These are phyloP conservation scores for Naumovozyma castellii DNA, from an alignment of 805 yeast species.

Conservation along the genomic window DNA sequence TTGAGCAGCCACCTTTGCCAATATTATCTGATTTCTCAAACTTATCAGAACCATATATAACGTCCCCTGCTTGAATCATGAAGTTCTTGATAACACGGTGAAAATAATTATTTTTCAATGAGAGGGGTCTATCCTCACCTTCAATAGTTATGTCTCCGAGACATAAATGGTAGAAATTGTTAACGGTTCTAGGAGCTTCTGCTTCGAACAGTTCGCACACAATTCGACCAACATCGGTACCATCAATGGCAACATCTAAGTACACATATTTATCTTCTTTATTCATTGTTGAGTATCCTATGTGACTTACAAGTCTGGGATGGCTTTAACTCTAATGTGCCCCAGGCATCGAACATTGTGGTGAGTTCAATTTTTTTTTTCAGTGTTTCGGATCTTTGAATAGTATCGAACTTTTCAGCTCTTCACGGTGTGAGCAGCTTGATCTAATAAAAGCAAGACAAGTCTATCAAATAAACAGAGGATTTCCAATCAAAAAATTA, in stretches of 20 bases:
- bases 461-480: background rate
- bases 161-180: constrained; percentile 44
- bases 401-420: no score
- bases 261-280: constrained; percentile 20
- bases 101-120: constrained; percentile 40
- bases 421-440: no score
- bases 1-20: constrained; percentile 41
- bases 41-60: constrained; percentile 32
- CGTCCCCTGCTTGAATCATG: constrained; percentile 62
- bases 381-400: no score
- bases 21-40: constrained; percentile 20
- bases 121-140: constrained; percentile 18
- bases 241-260: constrained; percentile 45
- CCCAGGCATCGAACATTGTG: background rate
- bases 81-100: constrained; percentile 61
- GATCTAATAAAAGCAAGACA: no score
- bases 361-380: no score
- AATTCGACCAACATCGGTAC: constrained; percentile 42
- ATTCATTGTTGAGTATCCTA: background rate
- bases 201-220: constrained; percentile 44
- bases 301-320: no score
- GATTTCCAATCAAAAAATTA: background rate
- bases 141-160: constrained; percentile 25
- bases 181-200: constrained; percentile 48
- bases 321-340: no score